Evolutionary conservation across 2,329 filamentous ascomycete species (phyloP).

Genomic region (Aspergillus bombycis): DNA sequence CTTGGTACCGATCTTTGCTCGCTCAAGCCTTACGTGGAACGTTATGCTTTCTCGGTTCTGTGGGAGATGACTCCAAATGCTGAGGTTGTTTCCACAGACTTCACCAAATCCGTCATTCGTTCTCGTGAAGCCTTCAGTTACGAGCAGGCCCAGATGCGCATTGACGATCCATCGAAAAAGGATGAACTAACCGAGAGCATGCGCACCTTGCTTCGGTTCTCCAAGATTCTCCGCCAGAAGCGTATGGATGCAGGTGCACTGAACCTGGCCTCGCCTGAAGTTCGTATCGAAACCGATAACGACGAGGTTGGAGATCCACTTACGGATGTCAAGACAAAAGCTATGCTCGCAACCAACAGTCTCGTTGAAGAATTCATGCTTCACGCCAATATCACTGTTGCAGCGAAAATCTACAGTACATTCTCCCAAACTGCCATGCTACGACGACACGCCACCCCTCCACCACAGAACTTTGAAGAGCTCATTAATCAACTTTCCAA

Average conservation of each 20-base stretch:
- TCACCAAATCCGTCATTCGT: slow-evolving; percentile 97
- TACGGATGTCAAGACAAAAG: slow-evolving; percentile 88
- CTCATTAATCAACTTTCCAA: slow-evolving; percentile 87
- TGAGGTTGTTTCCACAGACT: slow-evolving; percentile 80
- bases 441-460: slow-evolving; percentile 86
- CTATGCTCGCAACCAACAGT: slow-evolving; percentile 92
- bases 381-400: slow-evolving; percentile 94
- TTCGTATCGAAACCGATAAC: slow-evolving; percentile 91
- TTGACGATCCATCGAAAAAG: slow-evolving; percentile 84
- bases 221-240: slow-evolving; percentile 91
- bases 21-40: slow-evolving; percentile 95
- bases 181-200: slow-evolving; percentile 91
- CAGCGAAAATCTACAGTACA: slow-evolving; percentile 82
- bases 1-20: slow-evolving; percentile 96
- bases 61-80: slow-evolving; percentile 89
- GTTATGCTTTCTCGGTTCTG: slow-evolving; percentile 79
- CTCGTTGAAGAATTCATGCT: slow-evolving; percentile 99
- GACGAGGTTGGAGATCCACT: slow-evolving; percentile 96
- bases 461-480: slow-evolving; percentile 95
- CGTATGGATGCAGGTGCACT: slow-evolving; percentile 94
- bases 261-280: slow-evolving; percentile 96
- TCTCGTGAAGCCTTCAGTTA: slow-evolving; percentile 97
- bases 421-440: slow-evolving; percentile 96
- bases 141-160: slow-evolving; percentile 90
- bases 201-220: slow-evolving; percentile 81